phyloP scores from a whole-genome alignment of 2,329 filamentous ascomycete species.

The Aspergillus quadricinctus region DNA sequence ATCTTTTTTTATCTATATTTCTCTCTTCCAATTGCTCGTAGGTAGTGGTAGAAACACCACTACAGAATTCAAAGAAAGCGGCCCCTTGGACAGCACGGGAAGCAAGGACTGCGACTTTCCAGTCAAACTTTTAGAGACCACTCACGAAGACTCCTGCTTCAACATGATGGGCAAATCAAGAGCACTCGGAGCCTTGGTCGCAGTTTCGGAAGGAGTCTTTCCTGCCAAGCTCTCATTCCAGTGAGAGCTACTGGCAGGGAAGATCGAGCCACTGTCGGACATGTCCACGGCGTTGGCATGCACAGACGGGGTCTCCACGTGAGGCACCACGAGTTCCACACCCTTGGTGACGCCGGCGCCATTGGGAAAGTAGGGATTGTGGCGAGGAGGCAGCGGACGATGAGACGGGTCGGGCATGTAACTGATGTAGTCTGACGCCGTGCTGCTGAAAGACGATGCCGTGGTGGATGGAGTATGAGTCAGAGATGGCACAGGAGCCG shows the following conservation, averaged over 20 bases:
- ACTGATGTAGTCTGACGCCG: slow-evolving; percentile 29
- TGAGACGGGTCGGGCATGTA: slow-evolving; percentile 22
- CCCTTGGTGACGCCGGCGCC: slow-evolving; percentile 29
- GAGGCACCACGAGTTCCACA: slow-evolving; percentile 39
- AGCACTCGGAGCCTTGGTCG: background rate
- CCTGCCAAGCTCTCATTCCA: slow-evolving; percentile 18
- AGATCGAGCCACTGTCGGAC: slow-evolving; percentile 23
- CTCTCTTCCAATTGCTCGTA: background rate
- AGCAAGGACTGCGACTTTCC: too few species aligned
- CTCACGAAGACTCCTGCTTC: slow-evolving; percentile 1
- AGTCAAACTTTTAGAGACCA: background rate
- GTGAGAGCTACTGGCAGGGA: slow-evolving; percentile 25
- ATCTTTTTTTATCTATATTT: background rate
- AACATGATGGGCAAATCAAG: slow-evolving; percentile 1
- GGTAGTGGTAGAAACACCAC: background rate
- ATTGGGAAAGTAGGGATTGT: slow-evolving; percentile 36
- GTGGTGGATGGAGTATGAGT: slow-evolving; percentile 35
- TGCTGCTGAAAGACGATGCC: slow-evolving; percentile 38
- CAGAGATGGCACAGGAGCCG: slow-evolving; percentile 27
- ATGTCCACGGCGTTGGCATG: slow-evolving; percentile 15
- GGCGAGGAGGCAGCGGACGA: slow-evolving; percentile 38
- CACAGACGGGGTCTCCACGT: slow-evolving; percentile 19
- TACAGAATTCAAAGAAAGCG: background rate
- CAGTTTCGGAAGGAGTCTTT: slow-evolving; percentile 12
- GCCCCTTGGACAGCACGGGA: background rate